Evolutionary conservation across 495 filamentous ascomycete genomes (phyloP), one percentile per base, ranked within the genome.

Genomic region (Aspergillus mulundensis): DNA sequence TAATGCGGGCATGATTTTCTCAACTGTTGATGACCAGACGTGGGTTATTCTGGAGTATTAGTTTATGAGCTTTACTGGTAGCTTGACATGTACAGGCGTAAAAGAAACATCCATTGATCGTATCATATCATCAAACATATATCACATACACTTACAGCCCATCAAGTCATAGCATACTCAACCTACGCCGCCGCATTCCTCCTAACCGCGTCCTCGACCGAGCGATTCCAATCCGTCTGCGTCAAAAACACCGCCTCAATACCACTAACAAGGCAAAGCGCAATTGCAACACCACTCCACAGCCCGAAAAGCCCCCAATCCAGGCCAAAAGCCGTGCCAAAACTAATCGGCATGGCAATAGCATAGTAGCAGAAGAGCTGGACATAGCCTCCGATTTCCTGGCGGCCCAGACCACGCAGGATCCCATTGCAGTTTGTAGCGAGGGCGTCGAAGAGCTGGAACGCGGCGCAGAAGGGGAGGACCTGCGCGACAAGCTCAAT

Each of bases 321-420:
- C 15, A 91, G 70, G 0, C 79, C 83, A 66, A 95, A 96, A 0
- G 82, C 85, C 0, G 85, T 80, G 1, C 83, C 83, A 64, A 94
- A 86, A 43, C 87, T 91, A 36, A 96, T 82, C 1, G 91, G 93
- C 77, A 96, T 78, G 0, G 88, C 93, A 40, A 96, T 77, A 4
- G 79, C 70, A 72, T 97, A 97, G 71, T 96, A 97, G 46, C 83
- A 85, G 49, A 87, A 83, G 3, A 97, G 66, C 61, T 90, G 91
- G 25, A 92, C 84, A 66, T 91, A 96, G 5, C 92, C 91, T 2
- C 92, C 91, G 47, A 97, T 81, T 59, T 91, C 85, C 66, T 96
- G 93, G 32, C 87, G 80, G 3, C 92, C 91, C 25, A 93, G 80
- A 10, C 92, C 93, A 20, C 92, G 80, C 25, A 97, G 75, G 30